Base-by-base conservation (phyloP, 2,329 filamentous ascomycete species). In the Trichophyton rubrum region DNA sequence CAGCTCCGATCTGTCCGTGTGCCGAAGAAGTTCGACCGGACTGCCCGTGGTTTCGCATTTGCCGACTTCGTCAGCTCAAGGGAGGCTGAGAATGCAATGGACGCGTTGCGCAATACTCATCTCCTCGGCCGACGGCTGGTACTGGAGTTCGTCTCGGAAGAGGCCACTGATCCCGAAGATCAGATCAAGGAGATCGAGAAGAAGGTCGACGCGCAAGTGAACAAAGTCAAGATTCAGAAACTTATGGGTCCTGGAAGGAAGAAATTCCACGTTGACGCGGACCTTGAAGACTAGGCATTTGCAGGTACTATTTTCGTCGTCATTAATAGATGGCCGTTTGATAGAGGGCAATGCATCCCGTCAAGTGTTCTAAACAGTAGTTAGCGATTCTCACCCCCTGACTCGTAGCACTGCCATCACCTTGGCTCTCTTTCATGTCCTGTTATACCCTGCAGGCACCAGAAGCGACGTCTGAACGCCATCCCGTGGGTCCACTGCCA, bases 161-260 rank as follows among this genome's bases (percentile, higher is more conserved):
- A 97, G 68, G 83, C 89, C 43, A 81, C 93, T 66, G 91, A 97
- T 77, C 86, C 93, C 2, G 93, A 99, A 78, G 90, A 91, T 75
- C 91, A 97, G 77, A 93, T 99, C 71, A 86, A 88, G 72, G 92
- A 90, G 78, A 96, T 99, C 87, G 89, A 95, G 77, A 88, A 89
- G 81, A 99, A 96, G 81, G 87, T 95, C 70, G 89, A 89, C 64
- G 85, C 86, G 63, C 92, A 97, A 77, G 84, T 88, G 73, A 89
- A 95, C 77, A 93, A 91, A 77, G 87, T 97, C 69, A 88, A 89
- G 68, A 79, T 96, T 70, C 90, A 95, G 76, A 86, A 90, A 73
- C 85, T 97, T 70, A 92, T 88, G 65, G 88, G 87, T 68, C 83
- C 83, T 70, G 88, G 88, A 62, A 75, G 91, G 70, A 90, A 87